Evolutionary conservation across 148 eudicot genomes (phyloP).

Genomic region (Camellia granthamiana): DNA sequence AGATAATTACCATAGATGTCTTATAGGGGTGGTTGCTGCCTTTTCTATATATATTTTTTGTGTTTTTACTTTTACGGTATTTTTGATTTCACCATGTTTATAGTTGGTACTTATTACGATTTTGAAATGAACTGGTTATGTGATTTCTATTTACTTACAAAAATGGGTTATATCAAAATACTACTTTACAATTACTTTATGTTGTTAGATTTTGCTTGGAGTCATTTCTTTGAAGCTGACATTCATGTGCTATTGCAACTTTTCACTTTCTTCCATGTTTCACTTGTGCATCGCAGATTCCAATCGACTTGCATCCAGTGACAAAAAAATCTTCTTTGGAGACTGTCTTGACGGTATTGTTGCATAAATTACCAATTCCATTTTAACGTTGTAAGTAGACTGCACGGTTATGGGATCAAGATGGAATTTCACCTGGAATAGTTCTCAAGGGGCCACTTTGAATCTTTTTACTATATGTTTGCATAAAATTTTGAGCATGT

Average conservation of each 20-base stretch:
- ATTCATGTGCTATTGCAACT: neutral
- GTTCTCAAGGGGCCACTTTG: too few relatives aligned
- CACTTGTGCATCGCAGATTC: slow-evolving; percentile 58
- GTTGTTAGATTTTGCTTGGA: neutral
- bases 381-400: neutral
- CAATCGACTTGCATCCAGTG: slow-evolving; percentile 78
- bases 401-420: neutral
- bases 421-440: neutral
- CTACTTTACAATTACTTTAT: neutral
- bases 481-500: too few relatives aligned
- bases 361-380: neutral
- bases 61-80: too few relatives aligned
- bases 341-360: slow-evolving; percentile 89
- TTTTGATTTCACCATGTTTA: too few relatives aligned
- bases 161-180: neutral
- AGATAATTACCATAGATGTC: neutral
- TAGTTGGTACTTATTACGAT: too few relatives aligned
- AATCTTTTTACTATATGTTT: too few relatives aligned
- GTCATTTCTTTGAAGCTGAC: neutral
- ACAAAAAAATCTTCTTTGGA: slow-evolving; percentile 87
- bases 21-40: neutral
- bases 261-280: slow-evolving; percentile 9
- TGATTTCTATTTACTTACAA: too few relatives aligned
- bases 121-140: too few relatives aligned
- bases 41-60: neutral